A percentile compares a stretch with the other conserved stretches of the same genome.
phyloP scores from a whole-genome alignment of 108 stramenopile genomes.

The Mayamaea pseudoterrestris region DNA sequence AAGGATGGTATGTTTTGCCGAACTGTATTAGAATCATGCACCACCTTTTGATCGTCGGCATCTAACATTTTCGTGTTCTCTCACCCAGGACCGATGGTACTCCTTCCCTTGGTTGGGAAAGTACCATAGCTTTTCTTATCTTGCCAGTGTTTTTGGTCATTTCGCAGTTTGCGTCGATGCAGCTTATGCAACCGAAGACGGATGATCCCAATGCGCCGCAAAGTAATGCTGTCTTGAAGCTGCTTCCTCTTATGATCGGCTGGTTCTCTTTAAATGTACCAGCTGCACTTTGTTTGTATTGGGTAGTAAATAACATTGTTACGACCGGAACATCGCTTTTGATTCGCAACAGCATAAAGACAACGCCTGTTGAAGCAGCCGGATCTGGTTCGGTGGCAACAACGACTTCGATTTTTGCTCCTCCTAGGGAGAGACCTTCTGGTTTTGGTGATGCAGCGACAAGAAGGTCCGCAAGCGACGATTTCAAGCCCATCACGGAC shows the following conservation, averaged over 20 bases:
- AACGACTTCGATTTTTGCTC: slow-evolving; percentile 37
- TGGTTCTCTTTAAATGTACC: slow-evolving; percentile 93
- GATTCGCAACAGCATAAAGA: slow-evolving; percentile 50
- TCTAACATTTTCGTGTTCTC: not conserved
- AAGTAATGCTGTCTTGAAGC: slow-evolving; percentile 70
- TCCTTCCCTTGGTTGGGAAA: slow-evolving; percentile 89
- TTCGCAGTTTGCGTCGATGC: slow-evolving; percentile 81
- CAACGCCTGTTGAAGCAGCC: slow-evolving; percentile 31
- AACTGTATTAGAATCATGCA: not conserved
- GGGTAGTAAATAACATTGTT: slow-evolving; percentile 93
- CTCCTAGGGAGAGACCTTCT: slow-evolving; percentile 65
- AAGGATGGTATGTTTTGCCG: slow-evolving; percentile 47
- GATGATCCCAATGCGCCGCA: slow-evolving; percentile 53
- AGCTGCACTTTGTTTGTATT: slow-evolving; percentile 88
- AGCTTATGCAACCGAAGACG: slow-evolving; percentile 70
- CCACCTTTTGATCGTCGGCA: not conserved
- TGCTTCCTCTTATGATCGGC: slow-evolving; percentile 91
- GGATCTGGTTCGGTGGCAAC: slow-evolving; percentile 5
- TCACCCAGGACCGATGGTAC: slow-evolving; percentile 42
- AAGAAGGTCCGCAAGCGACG: slow-evolving; percentile 33
- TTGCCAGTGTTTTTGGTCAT: slow-evolving; percentile 75
- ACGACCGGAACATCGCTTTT: slow-evolving; percentile 73
- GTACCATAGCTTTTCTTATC: slow-evolving; percentile 77
- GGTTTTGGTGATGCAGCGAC: slow-evolving; percentile 42
- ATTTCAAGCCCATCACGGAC: slow-evolving; percentile 8